phyloP scores from a whole-genome alignment of 495 filamentous ascomycete genomes.

The Aspergillus haitiensis region DNA sequence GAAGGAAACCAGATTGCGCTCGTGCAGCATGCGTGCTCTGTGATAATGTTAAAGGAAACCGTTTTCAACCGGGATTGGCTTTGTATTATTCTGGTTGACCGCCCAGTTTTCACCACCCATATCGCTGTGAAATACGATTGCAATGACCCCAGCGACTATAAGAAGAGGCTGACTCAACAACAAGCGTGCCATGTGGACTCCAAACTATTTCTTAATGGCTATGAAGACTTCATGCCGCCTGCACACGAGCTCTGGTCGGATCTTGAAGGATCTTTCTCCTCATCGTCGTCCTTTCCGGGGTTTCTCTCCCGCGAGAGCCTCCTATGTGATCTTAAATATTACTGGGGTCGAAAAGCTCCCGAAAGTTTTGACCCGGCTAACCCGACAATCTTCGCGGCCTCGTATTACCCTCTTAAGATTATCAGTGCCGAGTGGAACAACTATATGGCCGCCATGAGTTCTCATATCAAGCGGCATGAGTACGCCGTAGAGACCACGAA shows the following conservation, averaged over 20 bases:
- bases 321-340: not conserved
- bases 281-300: no score
- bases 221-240: slow-evolving; percentile 10
- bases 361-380: not conserved
- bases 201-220: slow-evolving; percentile 2
- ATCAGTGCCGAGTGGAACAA: slow-evolving; percentile 13
- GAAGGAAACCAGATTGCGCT: slow-evolving; percentile 2
- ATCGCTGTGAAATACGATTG: no score
- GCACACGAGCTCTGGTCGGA: not conserved
- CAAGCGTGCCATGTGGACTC: not conserved
- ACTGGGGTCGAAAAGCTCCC: not conserved
- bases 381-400: slow-evolving; percentile 7
- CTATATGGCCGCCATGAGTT: slow-evolving; percentile 11
- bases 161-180: not conserved
- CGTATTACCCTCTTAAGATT: slow-evolving; percentile 8
- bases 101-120: not conserved
- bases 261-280: no score
- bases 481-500: slow-evolving; percentile 3
- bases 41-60: slow-evolving; percentile 2
- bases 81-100: slow-evolving; percentile 8
- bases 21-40: slow-evolving; percentile 8
- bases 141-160: not conserved
- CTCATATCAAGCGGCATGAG: slow-evolving; percentile 8
- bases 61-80: not conserved
- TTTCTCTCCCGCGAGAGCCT: slow-evolving; percentile 3